Conservation (phyloP, 371 early-diverging fungal genomes). For the Mucor velutinosus region DNA sequence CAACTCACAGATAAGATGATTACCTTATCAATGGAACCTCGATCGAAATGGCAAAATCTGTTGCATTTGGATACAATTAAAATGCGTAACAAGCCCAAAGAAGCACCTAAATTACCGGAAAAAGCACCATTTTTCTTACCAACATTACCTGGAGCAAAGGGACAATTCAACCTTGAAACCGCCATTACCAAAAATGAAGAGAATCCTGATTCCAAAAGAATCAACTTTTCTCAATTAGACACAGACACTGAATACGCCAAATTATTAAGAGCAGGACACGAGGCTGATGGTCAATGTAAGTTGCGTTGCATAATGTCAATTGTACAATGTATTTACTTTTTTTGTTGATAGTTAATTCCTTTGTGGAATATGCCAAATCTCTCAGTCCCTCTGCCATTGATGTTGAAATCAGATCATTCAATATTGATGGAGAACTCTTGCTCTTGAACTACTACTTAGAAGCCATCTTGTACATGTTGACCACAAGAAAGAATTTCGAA, state of each 20-base stretch:
- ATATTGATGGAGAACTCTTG: conserved; percentile 59
- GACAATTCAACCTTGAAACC: conserved; percentile 57
- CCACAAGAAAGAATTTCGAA: conserved; percentile 80
- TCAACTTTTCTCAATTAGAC: conserved; percentile 48
- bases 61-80: conserved; percentile 91
- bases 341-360: conserved; percentile 25
- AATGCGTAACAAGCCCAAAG: conserved; percentile 89
- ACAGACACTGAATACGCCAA: conserved; percentile 63
- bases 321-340: neutral
- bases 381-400: conserved; percentile 86
- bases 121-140: conserved; percentile 93
- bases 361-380: conserved; percentile 69
- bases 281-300: conserved; percentile 54
- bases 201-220: conserved; percentile 22
- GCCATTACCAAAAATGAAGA: conserved; percentile 39
- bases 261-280: conserved; percentile 56
- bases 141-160: conserved; percentile 71
- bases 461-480: conserved; percentile 63
- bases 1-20: conserved; percentile 82
- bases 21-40: conserved; percentile 78
- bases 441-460: conserved; percentile 63
- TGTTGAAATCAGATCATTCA: conserved; percentile 81
- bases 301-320: neutral
- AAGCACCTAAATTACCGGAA: conserved; percentile 87
- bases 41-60: conserved; percentile 89